These are phyloP conservation scores for Cucurbitaria berberidis DNA, from an alignment of 2,329 filamentous ascomycete species.

Conservation along the genomic window DNA sequence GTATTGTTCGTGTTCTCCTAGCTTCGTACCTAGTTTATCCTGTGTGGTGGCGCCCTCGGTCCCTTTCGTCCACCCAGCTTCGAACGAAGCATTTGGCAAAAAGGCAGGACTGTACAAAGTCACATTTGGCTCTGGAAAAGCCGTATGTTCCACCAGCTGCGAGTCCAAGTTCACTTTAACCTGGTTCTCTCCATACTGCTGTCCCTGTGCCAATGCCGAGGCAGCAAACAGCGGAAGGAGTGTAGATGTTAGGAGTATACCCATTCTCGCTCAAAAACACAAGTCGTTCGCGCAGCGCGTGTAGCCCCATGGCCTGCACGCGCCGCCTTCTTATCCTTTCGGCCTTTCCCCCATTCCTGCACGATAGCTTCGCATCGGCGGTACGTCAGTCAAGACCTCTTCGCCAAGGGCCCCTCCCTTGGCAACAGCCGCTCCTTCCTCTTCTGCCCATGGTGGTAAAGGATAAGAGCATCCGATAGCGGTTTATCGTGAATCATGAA, in stretches of 20 bases:
- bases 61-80: slow-evolving; percentile 36
- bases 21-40: slow-evolving; percentile 22
- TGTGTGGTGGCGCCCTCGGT: slow-evolving; percentile 43
- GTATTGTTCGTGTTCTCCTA: background rate
- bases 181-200: slow-evolving; percentile 45
- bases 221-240: slow-evolving; percentile 15
- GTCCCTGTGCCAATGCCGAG: slow-evolving; percentile 24
- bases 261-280: slow-evolving; percentile 1
- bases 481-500: slow-evolving; percentile 9
- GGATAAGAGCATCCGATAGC: background rate
- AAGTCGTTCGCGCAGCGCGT: background rate
- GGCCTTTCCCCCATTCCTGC: slow-evolving; percentile 6
- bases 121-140: slow-evolving; percentile 42
- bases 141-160: slow-evolving; percentile 40
- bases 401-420: slow-evolving; percentile 23
- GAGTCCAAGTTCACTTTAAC: slow-evolving; percentile 34
- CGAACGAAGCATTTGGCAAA: slow-evolving; percentile 32
- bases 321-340: background rate
- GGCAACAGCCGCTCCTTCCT: slow-evolving; percentile 22
- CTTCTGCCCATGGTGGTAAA: slow-evolving; percentile 6
- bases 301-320: background rate
- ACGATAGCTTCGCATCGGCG: slow-evolving; percentile 5
- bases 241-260: background rate
- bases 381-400: slow-evolving; percentile 31
- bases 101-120: slow-evolving; percentile 44